Conservation (phyloP, 2,329 filamentous ascomycete species). For the Trichoderma koningiopsis region DNA sequence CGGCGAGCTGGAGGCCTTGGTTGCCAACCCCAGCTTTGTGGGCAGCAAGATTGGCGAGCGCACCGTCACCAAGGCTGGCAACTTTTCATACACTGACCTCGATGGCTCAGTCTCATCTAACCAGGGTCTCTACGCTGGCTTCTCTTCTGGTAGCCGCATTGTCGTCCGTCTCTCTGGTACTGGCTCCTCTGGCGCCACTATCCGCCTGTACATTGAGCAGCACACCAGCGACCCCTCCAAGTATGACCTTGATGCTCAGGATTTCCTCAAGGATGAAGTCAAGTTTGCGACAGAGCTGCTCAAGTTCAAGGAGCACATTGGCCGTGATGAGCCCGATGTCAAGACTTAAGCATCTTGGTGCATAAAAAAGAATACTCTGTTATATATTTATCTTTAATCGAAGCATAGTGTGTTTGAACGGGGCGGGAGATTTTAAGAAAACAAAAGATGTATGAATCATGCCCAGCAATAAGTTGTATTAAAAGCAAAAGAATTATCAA, state of each 20-base stretch:
- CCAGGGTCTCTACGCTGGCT: constrained; percentile 93
- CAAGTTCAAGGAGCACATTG: constrained; percentile 92
- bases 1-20: constrained; percentile 74
- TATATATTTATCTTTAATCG: neutral
- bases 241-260: constrained; percentile 82
- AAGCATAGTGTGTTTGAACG: constrained; percentile 5
- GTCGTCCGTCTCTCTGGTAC: constrained; percentile 95
- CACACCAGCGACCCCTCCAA: constrained; percentile 80
- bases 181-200: constrained; percentile 92
- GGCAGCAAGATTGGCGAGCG: constrained; percentile 78
- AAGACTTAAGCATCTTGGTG: constrained; percentile 67
- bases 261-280: constrained; percentile 90
- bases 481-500: constrained; percentile 6
- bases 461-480: constrained; percentile 15
- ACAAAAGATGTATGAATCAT: constrained; percentile 10
- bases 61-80: constrained; percentile 85
- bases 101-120: constrained; percentile 94
- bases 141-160: constrained; percentile 91
- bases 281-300: constrained; percentile 80
- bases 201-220: constrained; percentile 96
- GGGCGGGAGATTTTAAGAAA: neutral
- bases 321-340: constrained; percentile 90
- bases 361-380: neutral
- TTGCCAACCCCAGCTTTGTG: constrained; percentile 73
- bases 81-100: constrained; percentile 99